Percentiles rank a stretch among this genome's conserved stretches.
phyloP scores from a whole-genome alignment of 306 rosid species.

The barrel medic (Medicago truncatula) region MtrunA17r5.0-ANR NC_053045.1:47611501-47612000 shows the following conservation, averaged over 20 bases:
- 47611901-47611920: conserved; percentile 72
- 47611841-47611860: conserved; percentile 54
- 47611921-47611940: conserved; percentile 81
- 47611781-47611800: conserved; percentile 56
- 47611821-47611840: conserved; percentile 63
- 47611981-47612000: conserved; percentile 50
- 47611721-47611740: conserved; percentile 54
- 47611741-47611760: conserved; percentile 73
- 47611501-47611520: not conserved
- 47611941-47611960: conserved; percentile 67
- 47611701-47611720: conserved; percentile 62
- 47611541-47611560: conserved; percentile 22
- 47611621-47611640: conserved; percentile 52
- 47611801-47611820: conserved; percentile 63
- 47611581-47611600: conserved; percentile 31
- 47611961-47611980: conserved; percentile 57
- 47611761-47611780: conserved; percentile 65
- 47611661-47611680: conserved; percentile 47
- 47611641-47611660: conserved; percentile 52
- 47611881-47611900: conserved; percentile 68
- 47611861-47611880: conserved; percentile 60
- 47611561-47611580: conserved; percentile 22
- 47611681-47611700: conserved; percentile 62
- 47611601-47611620: conserved; percentile 43
- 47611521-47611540: conserved; percentile 19